phyloP scores from a whole-genome alignment of 208 protist species.

The Leishmania lainsoni region DNA sequence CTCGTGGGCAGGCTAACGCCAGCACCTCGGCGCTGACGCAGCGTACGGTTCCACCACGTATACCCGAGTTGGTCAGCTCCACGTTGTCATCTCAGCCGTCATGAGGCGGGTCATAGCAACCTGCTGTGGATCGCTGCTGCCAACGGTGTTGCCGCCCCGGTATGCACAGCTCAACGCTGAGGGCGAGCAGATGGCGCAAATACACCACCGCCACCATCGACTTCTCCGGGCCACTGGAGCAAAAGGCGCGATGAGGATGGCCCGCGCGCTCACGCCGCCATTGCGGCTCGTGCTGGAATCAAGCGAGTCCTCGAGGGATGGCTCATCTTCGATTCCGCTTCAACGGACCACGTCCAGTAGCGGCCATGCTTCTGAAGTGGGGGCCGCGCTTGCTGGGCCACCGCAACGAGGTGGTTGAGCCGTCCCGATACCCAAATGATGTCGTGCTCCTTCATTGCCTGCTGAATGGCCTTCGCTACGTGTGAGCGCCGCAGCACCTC shows the following conservation, averaged over 20 bases:
- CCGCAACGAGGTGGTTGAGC: conserved; percentile 28
- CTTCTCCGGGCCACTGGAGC: conserved; percentile 39
- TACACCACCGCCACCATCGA: conserved; percentile 37
- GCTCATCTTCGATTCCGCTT: conserved; percentile 20
- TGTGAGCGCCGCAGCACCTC: conserved; percentile 47
- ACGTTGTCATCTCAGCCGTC: conserved; percentile 25
- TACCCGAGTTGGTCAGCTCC: conserved; percentile 28
- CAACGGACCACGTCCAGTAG: background rate
- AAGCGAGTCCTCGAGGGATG: background rate
- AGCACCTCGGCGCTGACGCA: conserved; percentile 39
- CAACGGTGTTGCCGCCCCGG: conserved; percentile 25
- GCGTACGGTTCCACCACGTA: conserved; percentile 1
- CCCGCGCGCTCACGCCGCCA: conserved; percentile 35
- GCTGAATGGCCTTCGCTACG: conserved; percentile 48
- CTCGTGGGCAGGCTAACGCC: conserved; percentile 47
- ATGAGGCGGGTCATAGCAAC: conserved; percentile 22
- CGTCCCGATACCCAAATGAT: conserved; percentile 36
- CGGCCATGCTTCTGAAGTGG: background rate
- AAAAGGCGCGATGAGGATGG: conserved; percentile 41
- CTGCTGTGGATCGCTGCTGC: conserved; percentile 25
- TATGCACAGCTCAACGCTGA: conserved; percentile 38
- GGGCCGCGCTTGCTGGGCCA: background rate
- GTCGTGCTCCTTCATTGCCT: conserved; percentile 44
- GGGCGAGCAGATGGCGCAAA: conserved; percentile 46
- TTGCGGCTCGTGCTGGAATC: background rate